Evolutionary conservation across 192 early-diverging fungal species (phyloP).

Genomic region (Cladochytrium replicatum): DNA sequence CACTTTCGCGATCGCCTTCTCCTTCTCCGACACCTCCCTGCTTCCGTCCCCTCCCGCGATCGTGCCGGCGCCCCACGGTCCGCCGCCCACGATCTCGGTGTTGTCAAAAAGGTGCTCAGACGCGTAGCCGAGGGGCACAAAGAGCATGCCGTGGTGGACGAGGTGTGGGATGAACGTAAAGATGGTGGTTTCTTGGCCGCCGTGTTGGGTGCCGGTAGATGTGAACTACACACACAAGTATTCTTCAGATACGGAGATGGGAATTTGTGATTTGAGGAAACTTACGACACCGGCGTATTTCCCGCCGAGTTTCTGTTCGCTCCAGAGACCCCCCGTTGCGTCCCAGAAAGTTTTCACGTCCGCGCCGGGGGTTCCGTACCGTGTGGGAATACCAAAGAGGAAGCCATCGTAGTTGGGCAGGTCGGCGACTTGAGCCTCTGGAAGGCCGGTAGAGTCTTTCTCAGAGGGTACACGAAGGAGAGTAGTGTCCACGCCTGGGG

Average conservation of each 20-base stretch:
- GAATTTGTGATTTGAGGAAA: too few species aligned
- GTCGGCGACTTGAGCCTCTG: conserved; percentile 23
- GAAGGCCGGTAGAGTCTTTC: too few species aligned
- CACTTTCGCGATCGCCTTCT: conserved; percentile 50
- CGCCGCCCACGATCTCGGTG: conserved; percentile 57
- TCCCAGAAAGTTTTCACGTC: conserved; percentile 69
- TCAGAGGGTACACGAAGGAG: too few species aligned
- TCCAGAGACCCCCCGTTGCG: conserved; percentile 51
- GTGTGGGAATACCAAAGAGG: conserved; percentile 47
- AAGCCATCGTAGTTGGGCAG: conserved; percentile 40
- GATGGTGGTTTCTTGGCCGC: conserved; percentile 39
- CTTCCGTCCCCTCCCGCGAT: conserved; percentile 57
- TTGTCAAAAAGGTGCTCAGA: conserved; percentile 36
- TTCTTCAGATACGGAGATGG: conserved; percentile 4
- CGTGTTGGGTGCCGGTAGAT: conserved; percentile 64
- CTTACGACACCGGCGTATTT: conserved; percentile 63
- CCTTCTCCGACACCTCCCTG: conserved; percentile 39
- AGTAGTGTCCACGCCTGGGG: too few species aligned
- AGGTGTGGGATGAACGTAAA: conserved; percentile 22
- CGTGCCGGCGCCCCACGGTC: conserved; percentile 58
- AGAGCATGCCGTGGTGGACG: conserved; percentile 39
- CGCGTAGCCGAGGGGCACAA: conserved; percentile 35
- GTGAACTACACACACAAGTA: too few species aligned
- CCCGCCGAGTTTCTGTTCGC: conserved; percentile 41
- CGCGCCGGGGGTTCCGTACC: conserved; percentile 62